phyloP scores from a whole-genome alignment of 2,329 filamentous ascomycete genomes.

The Fusarium sp. region DNA sequence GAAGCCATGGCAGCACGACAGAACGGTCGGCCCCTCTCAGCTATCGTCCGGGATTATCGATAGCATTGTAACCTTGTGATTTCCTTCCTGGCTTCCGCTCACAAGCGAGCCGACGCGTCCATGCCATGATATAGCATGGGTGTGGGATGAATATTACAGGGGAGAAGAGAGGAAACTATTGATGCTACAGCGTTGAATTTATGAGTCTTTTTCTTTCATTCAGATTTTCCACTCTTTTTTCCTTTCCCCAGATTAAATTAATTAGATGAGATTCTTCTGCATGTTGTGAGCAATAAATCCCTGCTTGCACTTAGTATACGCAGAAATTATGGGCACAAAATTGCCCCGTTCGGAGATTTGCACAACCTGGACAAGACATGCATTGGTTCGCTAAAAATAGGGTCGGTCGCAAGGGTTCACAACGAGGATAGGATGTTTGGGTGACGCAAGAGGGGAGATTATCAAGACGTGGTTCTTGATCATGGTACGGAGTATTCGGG shows the following conservation, averaged over 20 bases:
- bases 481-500: neutral
- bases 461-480: neutral
- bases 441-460: neutral
- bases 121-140: constrained; percentile 8
- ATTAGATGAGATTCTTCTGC: neutral
- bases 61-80: constrained; percentile 35
- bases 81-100: neutral
- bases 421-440: neutral
- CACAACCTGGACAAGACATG: neutral
- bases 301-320: neutral
- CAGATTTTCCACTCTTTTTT: neutral
- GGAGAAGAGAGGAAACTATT: neutral
- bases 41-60: constrained; percentile 25
- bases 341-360: neutral
- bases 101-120: neutral
- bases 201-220: neutral
- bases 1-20: constrained; percentile 32
- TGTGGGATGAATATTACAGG: neutral
- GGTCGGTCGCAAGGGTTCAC: neutral
- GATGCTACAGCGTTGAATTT: neutral
- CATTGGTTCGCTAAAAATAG: constrained; percentile 1
- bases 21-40: constrained; percentile 13
- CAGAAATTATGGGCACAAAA: neutral
- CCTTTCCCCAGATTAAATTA: constrained; percentile 5
- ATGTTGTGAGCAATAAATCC: neutral